Conservation (phyloP, 2,329 filamentous ascomycete genomes). For the Furcasterigmium furcatum region DNA sequence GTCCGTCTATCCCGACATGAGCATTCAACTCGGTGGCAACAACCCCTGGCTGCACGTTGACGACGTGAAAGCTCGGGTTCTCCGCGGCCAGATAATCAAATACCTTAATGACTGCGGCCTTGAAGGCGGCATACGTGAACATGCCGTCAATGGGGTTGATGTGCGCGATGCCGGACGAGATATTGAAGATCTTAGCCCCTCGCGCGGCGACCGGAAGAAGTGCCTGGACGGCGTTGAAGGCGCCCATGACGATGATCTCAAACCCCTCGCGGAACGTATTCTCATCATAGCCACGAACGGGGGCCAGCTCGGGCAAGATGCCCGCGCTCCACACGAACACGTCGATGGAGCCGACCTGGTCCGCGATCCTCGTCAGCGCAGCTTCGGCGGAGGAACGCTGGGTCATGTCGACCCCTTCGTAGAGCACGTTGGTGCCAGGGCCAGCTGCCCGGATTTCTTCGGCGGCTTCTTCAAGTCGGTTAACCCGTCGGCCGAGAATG, state of each 20-base stretch:
- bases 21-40: not conserved
- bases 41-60: not conserved
- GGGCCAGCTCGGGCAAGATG: too few relatives aligned
- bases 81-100: not conserved
- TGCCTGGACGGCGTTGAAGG: too few relatives aligned
- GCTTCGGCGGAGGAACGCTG: too few relatives aligned
- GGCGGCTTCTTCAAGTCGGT: constrained; percentile 12
- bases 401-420: too few relatives aligned
- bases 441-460: constrained; percentile 4
- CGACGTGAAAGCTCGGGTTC: not conserved
- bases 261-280: too few relatives aligned
- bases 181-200: not conserved
- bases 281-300: too few relatives aligned
- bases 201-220: too few relatives aligned
- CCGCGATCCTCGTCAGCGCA: too few relatives aligned
- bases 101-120: not conserved
- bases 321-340: too few relatives aligned
- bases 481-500: constrained; percentile 22
- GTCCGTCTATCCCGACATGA: not conserved
- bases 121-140: not conserved
- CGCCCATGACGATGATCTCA: too few relatives aligned
- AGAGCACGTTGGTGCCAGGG: too few relatives aligned
- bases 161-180: not conserved
- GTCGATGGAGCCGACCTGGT: too few relatives aligned
- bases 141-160: not conserved